Evolutionary conservation across 2,329 filamentous ascomycete genomes (phyloP).

Genomic region (Aspergillus sergii): DNA sequence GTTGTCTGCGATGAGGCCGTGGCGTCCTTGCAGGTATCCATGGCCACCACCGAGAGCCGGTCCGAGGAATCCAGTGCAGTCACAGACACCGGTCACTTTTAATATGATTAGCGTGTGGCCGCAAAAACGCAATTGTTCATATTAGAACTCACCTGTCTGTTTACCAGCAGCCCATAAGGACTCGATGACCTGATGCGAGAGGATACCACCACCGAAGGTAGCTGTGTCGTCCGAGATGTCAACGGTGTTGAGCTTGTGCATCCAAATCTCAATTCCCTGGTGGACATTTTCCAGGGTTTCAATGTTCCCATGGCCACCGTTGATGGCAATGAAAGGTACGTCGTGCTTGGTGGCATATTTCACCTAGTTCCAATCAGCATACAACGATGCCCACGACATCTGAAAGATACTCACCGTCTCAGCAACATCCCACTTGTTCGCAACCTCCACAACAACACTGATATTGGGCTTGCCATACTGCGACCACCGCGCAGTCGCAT

Average conservation of each 20-base stretch:
- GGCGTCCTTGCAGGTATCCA: constrained; percentile 55
- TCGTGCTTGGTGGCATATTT: constrained; percentile 14
- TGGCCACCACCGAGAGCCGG: constrained; percentile 61
- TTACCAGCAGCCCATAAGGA: constrained; percentile 54
- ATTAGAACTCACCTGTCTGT: constrained; percentile 40
- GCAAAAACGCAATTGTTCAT: neutral
- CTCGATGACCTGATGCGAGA: constrained; percentile 50
- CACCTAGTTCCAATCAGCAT: constrained; percentile 7
- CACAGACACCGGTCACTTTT: constrained; percentile 52
- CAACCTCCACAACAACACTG: constrained; percentile 18
- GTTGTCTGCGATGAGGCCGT: constrained; percentile 59
- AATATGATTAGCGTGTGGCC: neutral
- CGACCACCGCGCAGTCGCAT: constrained; percentile 17
- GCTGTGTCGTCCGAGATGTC: constrained; percentile 45
- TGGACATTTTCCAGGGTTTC: constrained; percentile 9
- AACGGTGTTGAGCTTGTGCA: constrained; percentile 29
- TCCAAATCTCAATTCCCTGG: constrained; percentile 20
- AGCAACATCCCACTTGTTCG: constrained; percentile 11
- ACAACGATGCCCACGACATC: neutral
- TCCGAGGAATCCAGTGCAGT: constrained; percentile 53
- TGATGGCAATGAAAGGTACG: constrained; percentile 18
- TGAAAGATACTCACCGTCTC: constrained; percentile 9
- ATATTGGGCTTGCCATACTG: constrained; percentile 11
- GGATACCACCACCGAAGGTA: constrained; percentile 52
- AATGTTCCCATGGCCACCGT: constrained; percentile 14